Evolutionary conservation across 1,139 yeast genomes (phyloP).

Genomic region (Yamadazyma atmosphaerica): DNA sequence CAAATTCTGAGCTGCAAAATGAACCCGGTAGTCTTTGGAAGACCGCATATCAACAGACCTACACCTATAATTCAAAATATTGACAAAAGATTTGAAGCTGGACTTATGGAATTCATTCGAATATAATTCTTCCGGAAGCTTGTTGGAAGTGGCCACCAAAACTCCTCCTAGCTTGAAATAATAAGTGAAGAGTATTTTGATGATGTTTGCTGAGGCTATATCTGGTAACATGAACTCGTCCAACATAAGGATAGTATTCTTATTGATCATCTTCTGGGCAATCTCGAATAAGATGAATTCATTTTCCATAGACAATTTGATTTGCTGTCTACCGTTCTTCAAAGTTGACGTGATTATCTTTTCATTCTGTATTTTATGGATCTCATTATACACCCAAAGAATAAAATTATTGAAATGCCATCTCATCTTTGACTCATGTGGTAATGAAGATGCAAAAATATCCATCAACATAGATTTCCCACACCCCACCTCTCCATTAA

Average conservation of each 20-base stretch:
- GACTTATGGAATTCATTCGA: conserved; percentile 61
- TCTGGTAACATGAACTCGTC: conserved; percentile 81
- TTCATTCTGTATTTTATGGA: conserved; percentile 53
- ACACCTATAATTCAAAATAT: conserved; percentile 61
- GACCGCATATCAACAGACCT: conserved; percentile 64
- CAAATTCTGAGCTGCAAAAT: conserved; percentile 25
- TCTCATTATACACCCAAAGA: conserved; percentile 64
- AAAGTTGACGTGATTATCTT: conserved; percentile 34
- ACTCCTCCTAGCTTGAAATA: conserved; percentile 76
- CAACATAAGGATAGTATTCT: conserved; percentile 59
- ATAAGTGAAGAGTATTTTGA: conserved; percentile 63
- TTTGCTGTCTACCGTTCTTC: conserved; percentile 27
- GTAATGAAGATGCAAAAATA: conserved; percentile 65
- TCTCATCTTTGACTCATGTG: conserved; percentile 62
- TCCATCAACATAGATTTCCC: conserved; percentile 78
- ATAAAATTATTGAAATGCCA: conserved; percentile 75
- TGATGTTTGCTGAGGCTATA: conserved; percentile 66
- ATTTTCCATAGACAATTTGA: conserved; percentile 50
- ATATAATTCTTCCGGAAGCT: conserved; percentile 69
- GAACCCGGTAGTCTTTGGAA: conserved; percentile 53
- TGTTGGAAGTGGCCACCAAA: conserved; percentile 68
- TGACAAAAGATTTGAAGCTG: conserved; percentile 57
- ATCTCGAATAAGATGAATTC: conserved; percentile 67
- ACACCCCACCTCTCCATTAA: conserved; percentile 76
- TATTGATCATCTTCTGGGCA: conserved; percentile 62